Evolutionary conservation across 495 filamentous ascomycete genomes (phyloP).

Genomic region (Cudoniella acicularis): DNA sequence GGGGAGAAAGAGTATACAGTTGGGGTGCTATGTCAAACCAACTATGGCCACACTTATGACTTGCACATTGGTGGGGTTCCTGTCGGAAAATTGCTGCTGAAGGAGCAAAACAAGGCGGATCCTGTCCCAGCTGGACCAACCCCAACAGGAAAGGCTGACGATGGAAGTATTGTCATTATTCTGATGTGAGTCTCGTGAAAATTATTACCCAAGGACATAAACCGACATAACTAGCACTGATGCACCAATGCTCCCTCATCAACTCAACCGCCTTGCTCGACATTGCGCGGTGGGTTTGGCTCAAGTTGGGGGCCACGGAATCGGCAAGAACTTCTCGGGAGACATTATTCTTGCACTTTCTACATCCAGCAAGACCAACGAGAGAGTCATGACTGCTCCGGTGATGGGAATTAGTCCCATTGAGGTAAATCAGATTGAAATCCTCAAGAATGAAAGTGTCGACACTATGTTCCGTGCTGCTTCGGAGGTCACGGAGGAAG

Average conservation of each 20-base stretch:
- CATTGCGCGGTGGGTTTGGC: constrained; percentile 22
- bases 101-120: not conserved
- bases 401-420: constrained; percentile 9
- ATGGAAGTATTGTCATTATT: constrained; percentile 27
- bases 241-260: constrained; percentile 26
- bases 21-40: constrained; percentile 20
- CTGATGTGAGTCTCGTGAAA: constrained; percentile 12
- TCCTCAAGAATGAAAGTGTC: constrained; percentile 27
- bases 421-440: constrained; percentile 18
- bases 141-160: constrained; percentile 23
- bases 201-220: not conserved
- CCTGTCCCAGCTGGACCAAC: no score
- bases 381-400: constrained; percentile 10
- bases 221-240: constrained; percentile 18
- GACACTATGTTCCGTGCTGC: constrained; percentile 24
- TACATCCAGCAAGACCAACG: constrained; percentile 21
- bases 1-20: constrained; percentile 16
- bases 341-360: constrained; percentile 28
- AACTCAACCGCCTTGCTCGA: constrained; percentile 25
- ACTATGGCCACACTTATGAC: constrained; percentile 22
- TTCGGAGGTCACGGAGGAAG: constrained; percentile 26
- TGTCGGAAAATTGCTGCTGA: constrained; percentile 20
- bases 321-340: constrained; percentile 23
- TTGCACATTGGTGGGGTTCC: constrained; percentile 23
- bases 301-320: constrained; percentile 24